These are phyloP conservation scores for Metschnikowia santaceciliae DNA, from an alignment of 805 yeast species.

Conservation along the genomic window DNA sequence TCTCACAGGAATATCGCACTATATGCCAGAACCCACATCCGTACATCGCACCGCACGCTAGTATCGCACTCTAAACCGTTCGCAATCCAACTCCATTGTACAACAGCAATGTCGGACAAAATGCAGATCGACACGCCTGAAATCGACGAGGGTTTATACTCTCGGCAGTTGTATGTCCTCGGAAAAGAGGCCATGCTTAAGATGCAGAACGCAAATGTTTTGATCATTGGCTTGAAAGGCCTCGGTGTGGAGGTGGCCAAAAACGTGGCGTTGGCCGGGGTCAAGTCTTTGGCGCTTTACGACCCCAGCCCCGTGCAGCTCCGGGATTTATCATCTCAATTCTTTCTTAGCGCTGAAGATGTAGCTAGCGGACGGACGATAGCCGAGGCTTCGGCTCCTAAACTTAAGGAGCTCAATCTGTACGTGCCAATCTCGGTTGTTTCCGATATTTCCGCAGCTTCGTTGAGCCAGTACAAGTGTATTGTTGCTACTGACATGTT, in stretches of 20 bases:
- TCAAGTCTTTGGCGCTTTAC: constrained; percentile 79
- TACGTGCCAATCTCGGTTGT: constrained; percentile 83
- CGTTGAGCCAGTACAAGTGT: constrained; percentile 64
- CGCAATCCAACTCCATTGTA: background rate
- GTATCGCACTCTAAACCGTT: background rate
- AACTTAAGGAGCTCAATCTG: constrained; percentile 76
- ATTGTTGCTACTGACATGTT: constrained; percentile 76
- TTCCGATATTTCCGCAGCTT: constrained; percentile 49
- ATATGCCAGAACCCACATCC: too few species aligned
- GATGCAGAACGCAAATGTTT: constrained; percentile 92
- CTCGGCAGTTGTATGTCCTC: constrained; percentile 92
- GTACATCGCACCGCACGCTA: too few species aligned
- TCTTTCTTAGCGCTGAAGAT: constrained; percentile 68
- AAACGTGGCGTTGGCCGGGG: constrained; percentile 96
- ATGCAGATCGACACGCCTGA: constrained; percentile 45
- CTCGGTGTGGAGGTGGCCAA: constrained; percentile 95
- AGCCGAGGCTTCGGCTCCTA: constrained; percentile 64
- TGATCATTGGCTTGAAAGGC: constrained; percentile 86
- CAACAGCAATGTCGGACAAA: constrained; percentile 14
- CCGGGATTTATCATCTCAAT: constrained; percentile 83
- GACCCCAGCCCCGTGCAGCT: constrained; percentile 71
- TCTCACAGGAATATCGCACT: too few species aligned
- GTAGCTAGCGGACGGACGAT: constrained; percentile 61
- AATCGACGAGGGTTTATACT: constrained; percentile 92
- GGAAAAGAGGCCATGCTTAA: constrained; percentile 98